Conservation (phyloP, 768 basidiomycete genomes). For the Auricularia sp. region DNA sequence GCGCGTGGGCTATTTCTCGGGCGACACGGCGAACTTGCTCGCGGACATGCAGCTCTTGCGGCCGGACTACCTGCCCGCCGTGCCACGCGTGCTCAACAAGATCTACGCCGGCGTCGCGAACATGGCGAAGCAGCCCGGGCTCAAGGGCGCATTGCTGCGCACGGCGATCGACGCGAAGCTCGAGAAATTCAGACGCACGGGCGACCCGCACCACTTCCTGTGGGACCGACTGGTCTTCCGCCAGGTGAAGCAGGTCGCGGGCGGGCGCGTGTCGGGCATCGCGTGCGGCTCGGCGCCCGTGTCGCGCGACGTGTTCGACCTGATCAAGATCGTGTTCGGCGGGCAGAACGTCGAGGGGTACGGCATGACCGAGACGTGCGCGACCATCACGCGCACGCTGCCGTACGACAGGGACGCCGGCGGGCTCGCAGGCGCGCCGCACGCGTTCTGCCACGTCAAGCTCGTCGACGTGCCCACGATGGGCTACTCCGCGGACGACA, state of each 20-base stretch:
- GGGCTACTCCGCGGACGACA: slow-evolving; percentile 80
- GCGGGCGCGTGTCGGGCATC: slow-evolving; percentile 61
- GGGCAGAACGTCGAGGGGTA: slow-evolving; percentile 79
- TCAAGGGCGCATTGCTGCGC: slow-evolving; percentile 69
- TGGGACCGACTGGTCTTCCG: slow-evolving; percentile 89
- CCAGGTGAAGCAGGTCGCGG: slow-evolving; percentile 51
- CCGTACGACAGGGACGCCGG: slow-evolving; percentile 49
- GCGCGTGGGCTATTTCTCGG: slow-evolving; percentile 74
- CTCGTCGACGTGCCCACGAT: slow-evolving; percentile 83
- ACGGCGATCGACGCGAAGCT: slow-evolving; percentile 72
- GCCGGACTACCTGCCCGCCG: slow-evolving; percentile 74
- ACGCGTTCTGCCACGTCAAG: slow-evolving; percentile 69
- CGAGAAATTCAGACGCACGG: slow-evolving; percentile 55
- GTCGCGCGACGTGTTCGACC: slow-evolving; percentile 74
- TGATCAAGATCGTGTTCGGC: slow-evolving; percentile 71
- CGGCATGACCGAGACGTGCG: slow-evolving; percentile 84
- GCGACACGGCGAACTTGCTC: slow-evolving; percentile 78
- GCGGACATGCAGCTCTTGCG: slow-evolving; percentile 81
- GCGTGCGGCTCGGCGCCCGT: slow-evolving; percentile 86
- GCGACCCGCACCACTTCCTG: slow-evolving; percentile 60
- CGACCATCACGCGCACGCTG: slow-evolving; percentile 45
- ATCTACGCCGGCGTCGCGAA: slow-evolving; percentile 46
- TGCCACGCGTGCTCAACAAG: slow-evolving; percentile 80
- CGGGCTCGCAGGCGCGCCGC: slow-evolving; percentile 78
- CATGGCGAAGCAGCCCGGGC: slow-evolving; percentile 56